These are phyloP conservation scores for Heimioporus sp. DNA, from an alignment of 768 basidiomycete species.

Conservation along the genomic window DNA sequence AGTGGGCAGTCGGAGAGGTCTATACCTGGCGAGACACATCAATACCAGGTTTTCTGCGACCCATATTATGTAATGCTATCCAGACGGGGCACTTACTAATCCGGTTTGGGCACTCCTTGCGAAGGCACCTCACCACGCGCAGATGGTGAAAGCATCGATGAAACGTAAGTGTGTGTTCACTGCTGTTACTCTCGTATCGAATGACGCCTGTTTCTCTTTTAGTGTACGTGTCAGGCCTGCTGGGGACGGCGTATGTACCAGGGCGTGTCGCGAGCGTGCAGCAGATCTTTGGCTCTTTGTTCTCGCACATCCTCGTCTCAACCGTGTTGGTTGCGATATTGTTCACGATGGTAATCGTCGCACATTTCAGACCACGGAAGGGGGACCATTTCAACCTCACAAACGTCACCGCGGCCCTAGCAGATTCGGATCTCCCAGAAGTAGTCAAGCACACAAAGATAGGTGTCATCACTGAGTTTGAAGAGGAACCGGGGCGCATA, in stretches of 20 bases:
- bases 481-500: neutral
- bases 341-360: neutral
- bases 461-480: neutral
- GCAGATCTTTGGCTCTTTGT: slow-evolving; percentile 12
- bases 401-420: slow-evolving; percentile 9
- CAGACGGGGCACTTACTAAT: no score
- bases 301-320: slow-evolving; percentile 12
- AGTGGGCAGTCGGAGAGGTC: no score
- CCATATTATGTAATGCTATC: no score
- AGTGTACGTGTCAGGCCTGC: slow-evolving; percentile 12
- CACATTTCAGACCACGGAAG: slow-evolving; percentile 8
- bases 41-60: no score
- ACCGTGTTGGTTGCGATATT: neutral
- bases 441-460: slow-evolving; percentile 3
- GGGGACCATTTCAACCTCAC: slow-evolving; percentile 14
- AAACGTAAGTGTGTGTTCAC: slow-evolving; percentile 9
- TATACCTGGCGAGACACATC: no score
- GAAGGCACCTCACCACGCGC: no score
- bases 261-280: slow-evolving; percentile 10
- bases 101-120: no score
- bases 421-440: slow-evolving; percentile 6
- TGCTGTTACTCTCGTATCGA: neutral
- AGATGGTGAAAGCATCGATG: slow-evolving; percentile 14
- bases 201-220: neutral
- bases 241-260: slow-evolving; percentile 13